Base-by-base conservation (phyloP, 371 early-diverging fungal species). In the Smittium culicis region DNA sequence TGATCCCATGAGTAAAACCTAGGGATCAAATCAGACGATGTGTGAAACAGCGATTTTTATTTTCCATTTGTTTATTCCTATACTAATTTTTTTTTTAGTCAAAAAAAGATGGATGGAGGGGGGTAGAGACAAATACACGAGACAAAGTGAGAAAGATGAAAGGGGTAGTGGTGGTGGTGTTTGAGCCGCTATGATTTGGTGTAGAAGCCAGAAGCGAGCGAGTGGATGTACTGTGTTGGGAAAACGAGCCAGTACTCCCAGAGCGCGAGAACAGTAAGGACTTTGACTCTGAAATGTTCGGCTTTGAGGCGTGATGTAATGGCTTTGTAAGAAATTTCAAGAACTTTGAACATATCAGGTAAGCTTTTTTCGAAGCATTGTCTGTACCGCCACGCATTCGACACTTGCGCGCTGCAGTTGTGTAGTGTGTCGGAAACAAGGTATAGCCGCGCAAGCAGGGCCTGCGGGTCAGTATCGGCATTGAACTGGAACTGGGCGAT, bases 211-310 rank as follows among this genome's bases (percentile, higher is more conserved):
- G 28, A 63, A 20, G 79, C 69, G 55, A 80, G 64, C 31, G 64
- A 68, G 2, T 73, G 74, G 17, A 71, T 45, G 20, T 31, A 58
- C n/a, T 81, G 78, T 62, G 83, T 77, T 1, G 92, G 88, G 70
- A 90, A 93, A 14, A 94, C 82, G 76, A 88, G 85, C 90, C 92
- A 91, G 57, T 78, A 82, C 72, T 94, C 92, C 95, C 95, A 94
- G 8, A 87, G 86, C 2, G 75, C 76, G 55, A 94, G 73, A 2
- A 91, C 82, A 11, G 69, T 77, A 8, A 80, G 75, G 34, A 90
- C 81, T 58, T 84, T 82, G 77, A 82, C 82, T 70, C 84, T 77
- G 55, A 92, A 86, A 71, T 89, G 88, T 71, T 95, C 94, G 1
- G 91, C 91, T 71, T 87, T 85, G 56, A 93, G 78, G 25, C 93